These are phyloP conservation scores for Auricularia cornea DNA, from an alignment of 768 basidiomycete species.

Conservation along the genomic window DNA sequence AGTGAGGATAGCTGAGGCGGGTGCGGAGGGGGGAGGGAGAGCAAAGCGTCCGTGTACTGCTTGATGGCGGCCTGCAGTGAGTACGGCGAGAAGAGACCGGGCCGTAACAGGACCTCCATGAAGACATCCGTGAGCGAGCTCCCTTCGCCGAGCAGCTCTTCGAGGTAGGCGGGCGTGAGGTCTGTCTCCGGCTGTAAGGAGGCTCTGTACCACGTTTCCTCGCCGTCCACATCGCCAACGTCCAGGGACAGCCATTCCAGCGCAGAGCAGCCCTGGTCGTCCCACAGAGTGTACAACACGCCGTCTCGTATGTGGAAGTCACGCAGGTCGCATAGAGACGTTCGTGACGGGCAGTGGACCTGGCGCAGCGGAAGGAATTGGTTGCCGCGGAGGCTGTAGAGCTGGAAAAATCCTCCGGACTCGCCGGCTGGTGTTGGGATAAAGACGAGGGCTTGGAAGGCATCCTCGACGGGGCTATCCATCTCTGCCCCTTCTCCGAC, in stretches of 20 bases:
- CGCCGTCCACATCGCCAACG: slow-evolving; percentile 25
- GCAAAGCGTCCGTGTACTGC: slow-evolving; percentile 67
- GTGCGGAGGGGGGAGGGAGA: slow-evolving; percentile 51
- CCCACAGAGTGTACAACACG: slow-evolving; percentile 68
- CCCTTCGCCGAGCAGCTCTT: slow-evolving; percentile 63
- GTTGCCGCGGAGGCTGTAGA: slow-evolving; percentile 32
- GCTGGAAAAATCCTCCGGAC: slow-evolving; percentile 74
- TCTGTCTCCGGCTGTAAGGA: slow-evolving; percentile 64
- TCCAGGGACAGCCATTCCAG: slow-evolving; percentile 50
- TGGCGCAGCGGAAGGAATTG: slow-evolving; percentile 39
- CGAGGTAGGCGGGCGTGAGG: slow-evolving; percentile 79
- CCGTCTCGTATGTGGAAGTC: slow-evolving; percentile 58
- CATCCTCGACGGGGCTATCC: slow-evolving; percentile 36
- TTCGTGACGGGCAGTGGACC: slow-evolving; percentile 52
- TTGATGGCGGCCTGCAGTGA: slow-evolving; percentile 77
- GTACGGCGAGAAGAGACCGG: slow-evolving; percentile 77
- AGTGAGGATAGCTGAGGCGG: slow-evolving; percentile 50
- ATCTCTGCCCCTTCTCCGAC: slow-evolving; percentile 20
- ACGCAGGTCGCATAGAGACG: slow-evolving; percentile 63
- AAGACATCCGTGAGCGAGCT: slow-evolving; percentile 68
- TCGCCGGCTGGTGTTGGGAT: slow-evolving; percentile 54
- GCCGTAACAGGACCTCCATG: slow-evolving; percentile 73
- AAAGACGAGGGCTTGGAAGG: slow-evolving; percentile 61
- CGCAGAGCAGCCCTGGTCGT: slow-evolving; percentile 66
- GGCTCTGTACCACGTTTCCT: slow-evolving; percentile 44